Conservation (phyloP, 2,329 filamentous ascomycete genomes). For the Chalara sp. region DNA sequence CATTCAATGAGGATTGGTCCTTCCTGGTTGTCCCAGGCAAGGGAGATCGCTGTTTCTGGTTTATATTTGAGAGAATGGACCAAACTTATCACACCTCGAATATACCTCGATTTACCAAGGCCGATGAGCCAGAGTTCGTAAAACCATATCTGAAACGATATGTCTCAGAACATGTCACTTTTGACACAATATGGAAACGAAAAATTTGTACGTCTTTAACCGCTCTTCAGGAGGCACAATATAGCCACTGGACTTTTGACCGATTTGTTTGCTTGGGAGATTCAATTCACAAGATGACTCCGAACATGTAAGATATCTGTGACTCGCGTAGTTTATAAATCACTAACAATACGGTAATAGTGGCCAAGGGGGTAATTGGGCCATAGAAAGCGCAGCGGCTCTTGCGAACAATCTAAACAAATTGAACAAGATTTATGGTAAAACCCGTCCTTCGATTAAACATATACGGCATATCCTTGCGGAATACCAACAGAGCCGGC, state of each 20-base stretch:
- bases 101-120: constrained; percentile 9
- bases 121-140: constrained; percentile 5
- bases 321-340: not conserved
- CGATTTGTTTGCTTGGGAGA: constrained; percentile 14
- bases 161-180: constrained; percentile 7
- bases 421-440: not conserved
- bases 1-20: constrained; percentile 6
- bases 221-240: constrained; percentile 10
- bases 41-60: constrained; percentile 7
- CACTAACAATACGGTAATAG: constrained; percentile 12
- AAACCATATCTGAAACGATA: constrained; percentile 8
- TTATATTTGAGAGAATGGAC: constrained; percentile 10
- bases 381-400: constrained; percentile 30
- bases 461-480: not conserved
- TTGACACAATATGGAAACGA: constrained; percentile 5
- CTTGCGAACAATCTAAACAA: constrained; percentile 24
- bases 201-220: constrained; percentile 4
- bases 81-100: constrained; percentile 7
- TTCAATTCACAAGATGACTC: constrained; percentile 16
- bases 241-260: constrained; percentile 11
- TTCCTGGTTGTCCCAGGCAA: constrained; percentile 3
- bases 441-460: not conserved
- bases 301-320: not conserved
- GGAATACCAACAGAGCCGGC: constrained; percentile 14
- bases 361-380: constrained; percentile 32